A percentile compares a stretch with the other conserved stretches of the same genome.
Evolutionary conservation across 2,329 filamentous ascomycete genomes (phyloP).

Genomic region (Fusarium buharicum): DNA sequence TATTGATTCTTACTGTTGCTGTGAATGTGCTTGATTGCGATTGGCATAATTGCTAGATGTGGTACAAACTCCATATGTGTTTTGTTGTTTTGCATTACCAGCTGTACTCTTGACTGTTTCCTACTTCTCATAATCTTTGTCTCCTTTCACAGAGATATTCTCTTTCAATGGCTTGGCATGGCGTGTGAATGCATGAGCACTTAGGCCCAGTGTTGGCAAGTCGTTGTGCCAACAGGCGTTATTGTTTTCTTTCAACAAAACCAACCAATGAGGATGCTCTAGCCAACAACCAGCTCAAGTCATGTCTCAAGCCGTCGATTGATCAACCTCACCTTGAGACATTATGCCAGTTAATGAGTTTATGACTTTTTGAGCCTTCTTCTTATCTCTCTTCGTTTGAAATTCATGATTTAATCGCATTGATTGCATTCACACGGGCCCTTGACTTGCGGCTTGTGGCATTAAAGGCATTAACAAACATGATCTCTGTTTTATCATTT

Average conservation of each 20-base stretch:
- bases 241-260: conserved; percentile 26
- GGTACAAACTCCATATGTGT: no score
- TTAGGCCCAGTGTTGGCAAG: not conserved
- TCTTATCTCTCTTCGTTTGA: not conserved
- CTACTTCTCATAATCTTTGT: no score
- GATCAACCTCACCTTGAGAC: conserved; percentile 6
- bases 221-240: conserved; percentile 36
- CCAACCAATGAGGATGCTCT: conserved; percentile 17
- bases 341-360: not conserved
- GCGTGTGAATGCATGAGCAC: no score
- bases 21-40: not conserved
- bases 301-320: conserved; percentile 4
- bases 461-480: conserved; percentile 31
- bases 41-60: not conserved
- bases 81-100: no score
- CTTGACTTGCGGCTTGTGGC: conserved; percentile 5
- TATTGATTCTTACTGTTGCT: conserved; percentile 10
- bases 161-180: no score
- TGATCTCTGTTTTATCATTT: conserved; percentile 38
- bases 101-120: no score
- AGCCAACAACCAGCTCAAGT: not conserved
- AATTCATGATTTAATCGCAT: not conserved
- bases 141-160: no score
- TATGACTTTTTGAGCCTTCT: not conserved
- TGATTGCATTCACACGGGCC: not conserved